A percentile compares a stretch with the other conserved stretches of the same genome.
These are phyloP conservation scores for Globisporangium echinulatum DNA, from an alignment of 352 stramenopile species.

Conservation along the genomic window DNA sequence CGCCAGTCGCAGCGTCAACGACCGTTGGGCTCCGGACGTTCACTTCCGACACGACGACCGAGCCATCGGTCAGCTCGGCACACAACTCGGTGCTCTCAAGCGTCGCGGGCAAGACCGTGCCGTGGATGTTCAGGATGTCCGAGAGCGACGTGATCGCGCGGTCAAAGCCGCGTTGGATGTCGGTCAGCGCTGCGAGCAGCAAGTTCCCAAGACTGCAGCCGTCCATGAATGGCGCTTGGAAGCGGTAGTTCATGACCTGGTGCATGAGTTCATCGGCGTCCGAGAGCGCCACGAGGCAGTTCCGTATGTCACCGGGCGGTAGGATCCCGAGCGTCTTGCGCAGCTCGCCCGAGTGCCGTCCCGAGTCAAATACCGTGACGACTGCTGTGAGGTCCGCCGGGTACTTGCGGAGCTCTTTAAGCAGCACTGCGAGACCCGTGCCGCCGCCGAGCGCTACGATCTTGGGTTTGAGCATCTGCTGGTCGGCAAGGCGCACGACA, in stretches of 20 bases:
- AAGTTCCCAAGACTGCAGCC: conserved; percentile 80
- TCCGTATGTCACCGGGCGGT: conserved; percentile 78
- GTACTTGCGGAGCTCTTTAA: conserved; percentile 82
- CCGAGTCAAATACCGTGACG: conserved; percentile 86
- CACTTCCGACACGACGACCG: conserved; percentile 70
- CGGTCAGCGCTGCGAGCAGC: conserved; percentile 70
- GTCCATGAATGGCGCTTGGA: conserved; percentile 86
- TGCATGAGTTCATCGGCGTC: conserved; percentile 82
- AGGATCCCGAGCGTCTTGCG: conserved; percentile 82
- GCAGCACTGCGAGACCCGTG: conserved; percentile 72
- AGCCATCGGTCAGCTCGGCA: conserved; percentile 66
- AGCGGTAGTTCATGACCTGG: conserved; percentile 87
- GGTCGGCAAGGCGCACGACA: conserved; percentile 69
- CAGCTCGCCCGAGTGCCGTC: conserved; percentile 69
- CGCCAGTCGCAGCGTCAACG: conserved; percentile 21
- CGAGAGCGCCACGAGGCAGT: conserved; percentile 78
- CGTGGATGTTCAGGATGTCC: conserved; percentile 83
- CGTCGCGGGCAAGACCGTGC: conserved; percentile 74
- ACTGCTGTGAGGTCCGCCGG: conserved; percentile 81
- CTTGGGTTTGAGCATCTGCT: conserved; percentile 76
- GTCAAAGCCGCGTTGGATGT: conserved; percentile 79
- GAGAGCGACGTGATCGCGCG: conserved; percentile 75
- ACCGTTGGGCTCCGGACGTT: conserved; percentile 71
- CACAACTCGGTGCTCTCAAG: conserved; percentile 79
- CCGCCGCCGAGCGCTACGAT: conserved; percentile 80